Evolutionary conservation across 1,139 yeast species (phyloP).

Genomic region (Saccharomyces hybrid): DNA sequence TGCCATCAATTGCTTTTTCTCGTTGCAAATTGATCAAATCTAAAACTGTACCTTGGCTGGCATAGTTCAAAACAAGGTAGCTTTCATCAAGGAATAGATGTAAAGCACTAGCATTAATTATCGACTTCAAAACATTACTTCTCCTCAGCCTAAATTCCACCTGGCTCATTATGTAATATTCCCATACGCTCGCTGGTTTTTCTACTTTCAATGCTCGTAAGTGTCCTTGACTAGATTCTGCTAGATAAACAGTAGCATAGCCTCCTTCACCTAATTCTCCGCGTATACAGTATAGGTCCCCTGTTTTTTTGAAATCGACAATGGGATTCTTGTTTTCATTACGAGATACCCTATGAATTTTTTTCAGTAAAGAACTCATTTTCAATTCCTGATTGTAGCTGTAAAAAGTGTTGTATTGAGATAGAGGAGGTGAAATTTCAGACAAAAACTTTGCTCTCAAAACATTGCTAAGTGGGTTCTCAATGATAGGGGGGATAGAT

Average conservation of each 20-base stretch:
- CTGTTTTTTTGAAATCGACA: constrained; percentile 35
- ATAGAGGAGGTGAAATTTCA: constrained; percentile 29
- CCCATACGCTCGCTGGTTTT: constrained; percentile 71
- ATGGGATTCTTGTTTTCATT: constrained; percentile 35
- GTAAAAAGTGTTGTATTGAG: constrained; percentile 30
- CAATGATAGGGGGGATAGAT: constrained; percentile 9
- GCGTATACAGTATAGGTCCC: constrained; percentile 49
- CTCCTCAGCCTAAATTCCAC: constrained; percentile 37
- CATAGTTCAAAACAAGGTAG: constrained; percentile 61
- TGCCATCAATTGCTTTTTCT: constrained; percentile 22
- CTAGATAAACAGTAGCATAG: constrained; percentile 67
- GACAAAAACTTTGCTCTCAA: constrained; percentile 10
- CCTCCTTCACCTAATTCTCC: constrained; percentile 74
- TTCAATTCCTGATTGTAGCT: constrained; percentile 29
- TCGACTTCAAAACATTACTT: constrained; percentile 32
- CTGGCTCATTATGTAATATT: constrained; percentile 61
- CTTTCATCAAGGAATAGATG: constrained; percentile 66
- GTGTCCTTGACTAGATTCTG: constrained; percentile 55
- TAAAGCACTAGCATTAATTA: constrained; percentile 47
- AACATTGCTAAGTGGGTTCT: neutral
- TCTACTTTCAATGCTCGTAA: constrained; percentile 68
- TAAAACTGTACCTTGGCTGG: constrained; percentile 65
- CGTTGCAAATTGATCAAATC: constrained; percentile 56
- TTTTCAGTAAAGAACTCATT: constrained; percentile 34
- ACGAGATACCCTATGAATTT: constrained; percentile 33